Evolutionary conservation across 805 yeast species (phyloP), one percentile per base, ranked within the genome.

Genomic region (Lipomyces japonicus): DNA sequence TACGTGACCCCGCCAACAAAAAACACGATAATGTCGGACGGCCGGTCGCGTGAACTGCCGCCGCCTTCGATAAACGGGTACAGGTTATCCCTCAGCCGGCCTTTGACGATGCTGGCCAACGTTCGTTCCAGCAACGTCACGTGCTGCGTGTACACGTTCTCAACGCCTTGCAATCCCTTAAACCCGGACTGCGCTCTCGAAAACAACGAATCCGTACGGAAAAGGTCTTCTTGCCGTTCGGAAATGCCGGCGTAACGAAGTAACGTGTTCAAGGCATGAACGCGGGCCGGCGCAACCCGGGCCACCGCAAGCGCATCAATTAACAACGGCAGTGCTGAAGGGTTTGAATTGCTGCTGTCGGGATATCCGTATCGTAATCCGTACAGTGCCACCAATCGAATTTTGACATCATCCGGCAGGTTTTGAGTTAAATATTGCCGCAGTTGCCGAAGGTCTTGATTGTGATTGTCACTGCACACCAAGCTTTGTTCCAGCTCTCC

Each of bases 401-500:
- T 63, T 65, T 91, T 91, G 48, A 80, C 72, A 19, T 71, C 71
- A 4, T 79, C 67, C 3, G 72, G 64, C n/a, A 65, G 58, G 16
- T 63, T 68, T 12, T 65, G 62, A 4, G 63, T 57, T n/a, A 91
- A 59, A n/a, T 86, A 56, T 36, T 73, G 73, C 51, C 79, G 75
- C 50, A 91, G 63, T 39, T 76, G 79, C 39, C 73, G 68, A 24
- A 79, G 73, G 60, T 89, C 89, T 0, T 67, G 62, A 37, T 73
- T 68, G 58, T 81, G 84, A 41, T 75, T 75, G 42, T 78, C 82
- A 50, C 74, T 79, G 52, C 90, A 81, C 1, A 88, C 81, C 51
- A 93, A 72, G 37, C 82, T 78, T 68, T 93, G 99, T 68, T 93
- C 96, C 39, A 90, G 71, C 68, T 91, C 97, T 55, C 95, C 84